Conservation (phyloP, 345 rosid genomes). For the Camelina sativa region DNA sequence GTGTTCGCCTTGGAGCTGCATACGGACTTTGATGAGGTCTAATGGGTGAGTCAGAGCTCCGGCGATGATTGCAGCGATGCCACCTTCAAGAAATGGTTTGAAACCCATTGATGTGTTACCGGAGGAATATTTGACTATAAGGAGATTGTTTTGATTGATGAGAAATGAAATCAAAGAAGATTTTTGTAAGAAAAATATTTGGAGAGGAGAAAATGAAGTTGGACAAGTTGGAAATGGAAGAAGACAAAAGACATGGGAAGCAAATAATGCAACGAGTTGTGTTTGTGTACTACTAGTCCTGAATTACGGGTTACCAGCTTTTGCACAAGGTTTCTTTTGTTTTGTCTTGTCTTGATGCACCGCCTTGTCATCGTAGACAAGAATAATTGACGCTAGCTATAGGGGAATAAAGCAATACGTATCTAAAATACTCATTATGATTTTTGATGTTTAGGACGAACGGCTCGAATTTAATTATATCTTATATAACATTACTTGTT, state of each 20-base stretch:
- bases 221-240: constrained; percentile 39
- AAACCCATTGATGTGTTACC: constrained; percentile 55
- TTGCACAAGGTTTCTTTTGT: not conserved
- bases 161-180: constrained; percentile 1
- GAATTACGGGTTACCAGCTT: constrained; percentile 32
- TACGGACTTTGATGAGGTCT: constrained; percentile 89
- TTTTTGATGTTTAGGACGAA: not conserved
- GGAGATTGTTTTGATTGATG: constrained; percentile 8
- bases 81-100: constrained; percentile 86
- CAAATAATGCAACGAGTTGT: constrained; percentile 39
- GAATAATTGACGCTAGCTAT: not conserved
- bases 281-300: constrained; percentile 40
- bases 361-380: constrained; percentile 4
- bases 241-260: constrained; percentile 34
- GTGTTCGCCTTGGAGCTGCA: constrained; percentile 87
- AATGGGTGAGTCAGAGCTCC: constrained; percentile 86
- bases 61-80: constrained; percentile 77
- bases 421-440: not conserved
- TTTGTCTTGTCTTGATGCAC: constrained; percentile 34
- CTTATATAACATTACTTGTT: not conserved
- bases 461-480: not conserved
- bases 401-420: not conserved
- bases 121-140: constrained; percentile 6
- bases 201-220: constrained; percentile 36
- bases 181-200: constrained; percentile 37